phyloP scores from a whole-genome alignment of 164 flowering plant species.

The Aristolochia californica region DNA sequence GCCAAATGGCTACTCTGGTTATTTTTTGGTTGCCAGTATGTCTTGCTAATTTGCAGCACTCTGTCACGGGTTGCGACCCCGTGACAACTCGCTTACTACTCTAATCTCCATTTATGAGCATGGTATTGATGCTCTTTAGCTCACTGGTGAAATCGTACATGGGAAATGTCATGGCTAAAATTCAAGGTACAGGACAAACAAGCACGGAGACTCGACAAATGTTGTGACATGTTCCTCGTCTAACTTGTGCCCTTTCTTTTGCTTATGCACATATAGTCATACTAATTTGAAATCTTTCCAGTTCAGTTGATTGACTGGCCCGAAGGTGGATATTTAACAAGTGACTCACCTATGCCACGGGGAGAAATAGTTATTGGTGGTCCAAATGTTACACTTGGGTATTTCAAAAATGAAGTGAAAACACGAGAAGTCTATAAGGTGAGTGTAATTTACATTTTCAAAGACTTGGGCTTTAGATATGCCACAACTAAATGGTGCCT shows the following conservation, averaged over 20 bases:
- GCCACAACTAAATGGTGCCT: background rate
- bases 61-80: too few species aligned
- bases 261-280: background rate
- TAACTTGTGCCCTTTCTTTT: background rate
- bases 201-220: background rate
- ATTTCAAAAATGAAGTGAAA: slow-evolving; percentile 83
- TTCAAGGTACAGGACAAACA: too few species aligned
- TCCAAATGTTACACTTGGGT: slow-evolving; percentile 88
- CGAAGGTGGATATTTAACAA: slow-evolving; percentile 79
- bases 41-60: too few species aligned
- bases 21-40: too few species aligned
- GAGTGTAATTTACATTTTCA: background rate
- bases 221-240: background rate
- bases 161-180: too few species aligned
- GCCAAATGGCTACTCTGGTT: too few species aligned
- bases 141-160: too few species aligned
- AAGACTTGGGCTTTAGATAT: background rate
- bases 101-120: too few species aligned
- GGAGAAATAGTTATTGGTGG: slow-evolving; percentile 97
- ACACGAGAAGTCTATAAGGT: slow-evolving; percentile 95
- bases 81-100: too few species aligned
- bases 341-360: slow-evolving; percentile 84
- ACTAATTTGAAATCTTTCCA: slow-evolving; percentile 7
- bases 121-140: too few species aligned
- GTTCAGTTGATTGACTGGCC: slow-evolving; percentile 88